Percentiles rank a stretch among this genome's conserved stretches.
Evolutionary conservation across 768 basidiomycete genomes (phyloP).

Genomic region (Austroboletus eburneus): DNA sequence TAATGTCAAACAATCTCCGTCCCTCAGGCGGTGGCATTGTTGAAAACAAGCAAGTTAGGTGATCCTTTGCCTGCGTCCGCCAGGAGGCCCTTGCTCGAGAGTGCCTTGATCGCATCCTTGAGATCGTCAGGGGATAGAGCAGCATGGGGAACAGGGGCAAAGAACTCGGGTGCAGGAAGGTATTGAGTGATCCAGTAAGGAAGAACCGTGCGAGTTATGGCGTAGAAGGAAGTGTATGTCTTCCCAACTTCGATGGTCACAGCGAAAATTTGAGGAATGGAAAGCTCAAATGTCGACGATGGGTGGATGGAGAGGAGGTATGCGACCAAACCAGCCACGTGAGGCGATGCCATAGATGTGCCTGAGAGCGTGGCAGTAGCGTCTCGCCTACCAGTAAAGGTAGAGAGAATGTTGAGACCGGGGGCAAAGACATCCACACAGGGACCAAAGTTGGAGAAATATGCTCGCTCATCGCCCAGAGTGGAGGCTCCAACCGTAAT

Average conservation of each 20-base stretch:
- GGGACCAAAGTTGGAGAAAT: constrained; percentile 87
- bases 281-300: constrained; percentile 55
- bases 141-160: constrained; percentile 41
- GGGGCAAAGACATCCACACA: constrained; percentile 96
- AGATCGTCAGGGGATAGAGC: constrained; percentile 70
- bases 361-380: constrained; percentile 80
- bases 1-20: background rate
- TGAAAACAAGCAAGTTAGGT: constrained; percentile 72
- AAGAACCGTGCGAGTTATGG: constrained; percentile 49
- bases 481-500: constrained; percentile 94
- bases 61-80: constrained; percentile 45
- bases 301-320: constrained; percentile 92
- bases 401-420: constrained; percentile 87
- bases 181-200: constrained; percentile 55
- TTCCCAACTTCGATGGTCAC: constrained; percentile 32
- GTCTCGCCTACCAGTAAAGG: constrained; percentile 61
- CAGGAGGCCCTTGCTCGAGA: constrained; percentile 54
- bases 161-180: constrained; percentile 50
- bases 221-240: constrained; percentile 46
- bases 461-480: constrained; percentile 74
- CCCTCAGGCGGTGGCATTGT: constrained; percentile 57
- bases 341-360: constrained; percentile 94
- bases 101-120: constrained; percentile 65
- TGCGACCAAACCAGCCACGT: constrained; percentile 84
- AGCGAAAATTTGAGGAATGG: constrained; percentile 37